Conservation (phyloP, 2,329 filamentous ascomycete genomes). For the Colletotrichum phormii region DNA sequence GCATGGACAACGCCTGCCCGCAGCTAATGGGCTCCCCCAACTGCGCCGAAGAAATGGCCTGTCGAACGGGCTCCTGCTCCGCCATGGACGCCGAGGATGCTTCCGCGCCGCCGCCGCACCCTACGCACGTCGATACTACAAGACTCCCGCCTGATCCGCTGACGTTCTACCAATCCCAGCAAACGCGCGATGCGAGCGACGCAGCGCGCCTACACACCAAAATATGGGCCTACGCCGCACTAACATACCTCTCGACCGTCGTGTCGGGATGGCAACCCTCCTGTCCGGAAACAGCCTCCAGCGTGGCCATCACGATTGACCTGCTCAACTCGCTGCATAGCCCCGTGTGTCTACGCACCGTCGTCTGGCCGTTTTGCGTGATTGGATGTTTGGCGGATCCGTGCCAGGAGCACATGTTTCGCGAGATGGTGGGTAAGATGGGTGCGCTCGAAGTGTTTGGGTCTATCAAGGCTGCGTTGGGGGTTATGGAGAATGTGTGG, state of each 20-base stretch:
- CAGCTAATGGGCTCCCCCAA: conserved; percentile 34
- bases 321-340: conserved; percentile 49
- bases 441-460: conserved; percentile 59
- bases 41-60: conserved; percentile 4
- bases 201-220: conserved; percentile 41
- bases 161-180: conserved; percentile 25
- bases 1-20: conserved; percentile 34
- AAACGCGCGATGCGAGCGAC: conserved; percentile 15
- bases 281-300: conserved; percentile 52
- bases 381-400: conserved; percentile 53
- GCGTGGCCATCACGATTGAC: conserved; percentile 45
- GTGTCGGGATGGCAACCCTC: conserved; percentile 63
- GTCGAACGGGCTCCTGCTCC: neutral
- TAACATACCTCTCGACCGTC: conserved; percentile 61
- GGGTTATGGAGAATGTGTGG: conserved; percentile 61
- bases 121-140: conserved; percentile 38
- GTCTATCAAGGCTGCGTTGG: conserved; percentile 55
- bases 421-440: conserved; percentile 53
- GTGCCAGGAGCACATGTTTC: conserved; percentile 55
- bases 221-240: conserved; percentile 61
- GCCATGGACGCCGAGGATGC: conserved; percentile 8
- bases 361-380: conserved; percentile 57
- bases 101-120: conserved; percentile 39
- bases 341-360: conserved; percentile 50
- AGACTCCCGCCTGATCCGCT: conserved; percentile 25